Evolutionary conservation across 2,329 filamentous ascomycete species (phyloP).

Genomic region (Seiridium cupressi): DNA sequence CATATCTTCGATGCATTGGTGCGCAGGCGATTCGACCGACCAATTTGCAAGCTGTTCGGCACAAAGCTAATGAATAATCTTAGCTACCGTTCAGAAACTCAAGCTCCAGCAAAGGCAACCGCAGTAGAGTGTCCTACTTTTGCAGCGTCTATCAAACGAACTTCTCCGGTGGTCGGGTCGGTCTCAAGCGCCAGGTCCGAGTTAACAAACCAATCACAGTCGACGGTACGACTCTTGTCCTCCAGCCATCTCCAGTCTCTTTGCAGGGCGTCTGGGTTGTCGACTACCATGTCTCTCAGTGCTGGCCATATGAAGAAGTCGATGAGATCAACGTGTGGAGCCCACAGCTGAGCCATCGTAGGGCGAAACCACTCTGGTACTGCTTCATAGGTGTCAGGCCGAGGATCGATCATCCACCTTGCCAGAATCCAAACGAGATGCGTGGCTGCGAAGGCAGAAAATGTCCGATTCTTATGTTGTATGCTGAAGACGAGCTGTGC

Average conservation of each 20-base stretch:
- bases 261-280: not conserved
- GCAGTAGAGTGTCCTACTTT: not conserved
- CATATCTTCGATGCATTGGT: not conserved
- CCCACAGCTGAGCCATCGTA: not conserved
- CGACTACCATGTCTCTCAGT: not conserved
- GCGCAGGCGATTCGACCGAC: not conserved
- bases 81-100: too few relatives aligned
- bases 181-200: not conserved
- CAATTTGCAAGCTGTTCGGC: not conserved
- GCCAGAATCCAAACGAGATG: not conserved
- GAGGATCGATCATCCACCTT: conserved; percentile 1
- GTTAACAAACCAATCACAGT: conserved; percentile 1
- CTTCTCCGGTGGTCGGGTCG: not conserved
- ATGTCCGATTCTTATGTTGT: not conserved
- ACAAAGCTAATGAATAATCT: too few relatives aligned
- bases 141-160: not conserved
- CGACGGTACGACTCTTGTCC: not conserved
- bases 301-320: not conserved
- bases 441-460: not conserved
- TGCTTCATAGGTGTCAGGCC: not conserved
- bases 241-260: conserved; percentile 3
- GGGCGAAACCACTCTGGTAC: not conserved
- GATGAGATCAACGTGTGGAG: not conserved
- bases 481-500: not conserved
- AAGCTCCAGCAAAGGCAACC: too few relatives aligned